These are phyloP conservation scores for Micractinium sp. DNA, from an alignment of 139 green algal genomes.

Conservation along the genomic window DNA sequence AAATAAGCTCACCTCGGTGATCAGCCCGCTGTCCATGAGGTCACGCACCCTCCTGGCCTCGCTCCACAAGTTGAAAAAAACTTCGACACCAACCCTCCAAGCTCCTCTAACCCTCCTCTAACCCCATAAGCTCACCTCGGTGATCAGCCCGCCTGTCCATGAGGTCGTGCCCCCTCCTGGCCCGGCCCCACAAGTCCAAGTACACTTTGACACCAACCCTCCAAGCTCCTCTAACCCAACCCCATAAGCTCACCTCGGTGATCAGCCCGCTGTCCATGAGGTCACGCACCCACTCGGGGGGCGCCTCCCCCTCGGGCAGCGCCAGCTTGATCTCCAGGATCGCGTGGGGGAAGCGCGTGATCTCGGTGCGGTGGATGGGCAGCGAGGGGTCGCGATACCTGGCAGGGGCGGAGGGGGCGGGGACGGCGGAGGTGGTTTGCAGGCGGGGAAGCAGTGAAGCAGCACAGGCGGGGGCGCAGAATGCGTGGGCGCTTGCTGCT, in stretches of 20 bases:
- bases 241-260: slow-evolving; percentile 56
- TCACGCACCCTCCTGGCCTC: slow-evolving; percentile 87
- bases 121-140: slow-evolving; percentile 52
- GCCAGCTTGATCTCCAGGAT: slow-evolving; percentile 97
- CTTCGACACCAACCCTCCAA: too few species aligned
- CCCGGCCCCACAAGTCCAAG: too few species aligned
- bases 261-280: slow-evolving; percentile 74
- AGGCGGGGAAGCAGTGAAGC: neutral
- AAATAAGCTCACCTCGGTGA: slow-evolving; percentile 57
- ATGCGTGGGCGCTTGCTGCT: neutral
- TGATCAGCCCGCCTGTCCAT: slow-evolving; percentile 69
- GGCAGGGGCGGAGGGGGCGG: neutral
- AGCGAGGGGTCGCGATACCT: slow-evolving; percentile 82
- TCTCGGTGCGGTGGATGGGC: slow-evolving; percentile 82
- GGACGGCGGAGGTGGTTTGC: neutral
- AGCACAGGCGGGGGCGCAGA: neutral
- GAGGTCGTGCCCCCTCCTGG: slow-evolving; percentile 89
- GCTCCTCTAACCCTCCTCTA: neutral
- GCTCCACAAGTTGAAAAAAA: too few species aligned
- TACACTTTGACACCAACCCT: too few species aligned
- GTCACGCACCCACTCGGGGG: slow-evolving; percentile 88
- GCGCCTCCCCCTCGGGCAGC: slow-evolving; percentile 81
- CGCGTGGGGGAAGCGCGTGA: slow-evolving; percentile 94
- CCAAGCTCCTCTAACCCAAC: neutral
- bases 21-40: slow-evolving; percentile 70